A percentile compares a stretch with the other conserved stretches of the same genome.
Conservation (phyloP, 495 filamentous ascomycete genomes). For the Penicillium psychrofluorescens region DNA sequence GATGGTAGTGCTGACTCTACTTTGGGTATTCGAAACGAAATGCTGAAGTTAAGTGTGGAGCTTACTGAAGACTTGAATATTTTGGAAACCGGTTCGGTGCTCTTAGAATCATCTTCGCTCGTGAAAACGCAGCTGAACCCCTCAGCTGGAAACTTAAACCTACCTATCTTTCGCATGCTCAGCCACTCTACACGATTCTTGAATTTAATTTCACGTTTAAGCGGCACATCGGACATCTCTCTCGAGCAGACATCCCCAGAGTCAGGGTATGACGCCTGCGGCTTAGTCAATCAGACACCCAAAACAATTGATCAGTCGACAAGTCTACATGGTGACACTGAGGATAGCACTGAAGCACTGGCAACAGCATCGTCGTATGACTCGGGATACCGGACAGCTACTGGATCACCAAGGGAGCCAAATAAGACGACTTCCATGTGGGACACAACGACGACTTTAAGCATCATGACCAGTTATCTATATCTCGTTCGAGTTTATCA, state of each 20-base stretch:
- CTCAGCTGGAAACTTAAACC: conserved; percentile 1
- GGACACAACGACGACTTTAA: conserved; percentile 6
- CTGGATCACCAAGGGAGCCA: background rate
- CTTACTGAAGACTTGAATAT: conserved; percentile 13
- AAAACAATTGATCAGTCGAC: background rate
- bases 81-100: background rate
- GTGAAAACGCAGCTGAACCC: background rate
- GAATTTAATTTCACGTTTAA: conserved; percentile 3
- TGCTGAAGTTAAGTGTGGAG: conserved; percentile 9
- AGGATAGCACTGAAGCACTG: background rate
- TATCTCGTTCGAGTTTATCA: conserved; percentile 11
- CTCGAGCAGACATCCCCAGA: too few species aligned
- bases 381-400: conserved; percentile 4
- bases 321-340: background rate
- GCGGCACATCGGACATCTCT: background rate
- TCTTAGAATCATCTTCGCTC: background rate
- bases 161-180: conserved; percentile 15
- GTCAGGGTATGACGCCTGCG: too few species aligned
- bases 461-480: conserved; percentile 10
- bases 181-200: conserved; percentile 12
- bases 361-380: conserved; percentile 5
- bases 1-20: too few species aligned
- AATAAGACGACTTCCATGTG: background rate
- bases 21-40: background rate
- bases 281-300: too few species aligned